Evolutionary conservation across 1,284 basidiomycete genomes (phyloP).

Genomic region (Cryptococcus deneoformans): DNA sequence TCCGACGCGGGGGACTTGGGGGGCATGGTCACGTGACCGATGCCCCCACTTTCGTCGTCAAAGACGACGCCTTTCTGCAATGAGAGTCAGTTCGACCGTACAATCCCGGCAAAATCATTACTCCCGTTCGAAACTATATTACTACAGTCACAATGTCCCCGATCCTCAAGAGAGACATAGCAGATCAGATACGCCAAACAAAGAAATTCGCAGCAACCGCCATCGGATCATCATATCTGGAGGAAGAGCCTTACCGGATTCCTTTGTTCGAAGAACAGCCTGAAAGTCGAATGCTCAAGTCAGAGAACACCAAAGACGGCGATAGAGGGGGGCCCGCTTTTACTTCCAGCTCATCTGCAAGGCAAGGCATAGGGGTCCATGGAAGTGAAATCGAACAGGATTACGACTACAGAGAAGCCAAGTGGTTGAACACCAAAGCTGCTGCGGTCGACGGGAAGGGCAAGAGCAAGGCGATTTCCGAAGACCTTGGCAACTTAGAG

Average conservation of each 20-base stretch:
- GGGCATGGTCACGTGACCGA: no score
- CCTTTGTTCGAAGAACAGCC: conserved; percentile 5
- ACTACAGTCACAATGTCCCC: conserved; percentile 33
- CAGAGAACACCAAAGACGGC: neutral
- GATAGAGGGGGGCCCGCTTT: conserved; percentile 4
- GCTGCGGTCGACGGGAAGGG: neutral
- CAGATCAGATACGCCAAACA: conserved; percentile 43
- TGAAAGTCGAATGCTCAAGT: neutral
- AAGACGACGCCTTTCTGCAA: no score
- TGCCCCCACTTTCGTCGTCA: no score
- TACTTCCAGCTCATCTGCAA: conserved; percentile 12
- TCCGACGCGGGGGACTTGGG: no score
- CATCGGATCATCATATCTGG: conserved; percentile 6
- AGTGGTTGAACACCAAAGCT: conserved; percentile 3
- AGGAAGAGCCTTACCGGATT: neutral
- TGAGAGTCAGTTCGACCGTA: no score
- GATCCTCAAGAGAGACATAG: conserved; percentile 44
- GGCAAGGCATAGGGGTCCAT: conserved; percentile 19
- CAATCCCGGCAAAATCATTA: no score
- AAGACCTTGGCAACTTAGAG: neutral
- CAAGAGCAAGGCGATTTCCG: conserved; percentile 1
- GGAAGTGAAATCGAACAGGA: conserved; percentile 8
- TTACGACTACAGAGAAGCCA: neutral
- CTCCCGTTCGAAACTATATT: no score
- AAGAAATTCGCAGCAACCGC: conserved; percentile 35